phyloP scores from a whole-genome alignment of 129 eudicot species.

The Silybum marianum region DNA sequence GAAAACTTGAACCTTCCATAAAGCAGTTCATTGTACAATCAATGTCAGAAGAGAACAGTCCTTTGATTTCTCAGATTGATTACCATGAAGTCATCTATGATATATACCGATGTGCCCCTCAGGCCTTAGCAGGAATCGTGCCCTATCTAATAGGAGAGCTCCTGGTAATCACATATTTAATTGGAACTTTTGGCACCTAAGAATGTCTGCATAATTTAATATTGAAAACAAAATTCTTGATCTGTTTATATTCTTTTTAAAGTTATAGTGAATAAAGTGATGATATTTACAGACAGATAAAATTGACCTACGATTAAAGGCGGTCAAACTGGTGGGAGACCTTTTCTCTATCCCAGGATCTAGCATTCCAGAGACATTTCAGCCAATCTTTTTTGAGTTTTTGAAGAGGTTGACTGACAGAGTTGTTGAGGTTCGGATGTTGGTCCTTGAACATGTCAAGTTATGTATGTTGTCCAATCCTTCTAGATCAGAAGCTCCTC shows the following conservation, averaged over 20 bases:
- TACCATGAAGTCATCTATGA: conserved; percentile 81
- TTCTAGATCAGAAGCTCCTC: conserved; percentile 72
- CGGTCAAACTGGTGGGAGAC: conserved; percentile 80
- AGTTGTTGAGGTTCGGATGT: conserved; percentile 85
- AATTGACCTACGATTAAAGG: conserved; percentile 71
- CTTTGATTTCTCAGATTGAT: conserved; percentile 53
- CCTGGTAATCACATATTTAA: conserved; percentile 55
- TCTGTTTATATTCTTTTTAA: conserved; percentile 4
- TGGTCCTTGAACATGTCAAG: conserved; percentile 78
- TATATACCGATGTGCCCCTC: conserved; percentile 86
- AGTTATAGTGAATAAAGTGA: conserved; percentile 21
- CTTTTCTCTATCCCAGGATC: conserved; percentile 79
- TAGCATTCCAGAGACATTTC: conserved; percentile 64
- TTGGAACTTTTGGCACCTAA: not conserved
- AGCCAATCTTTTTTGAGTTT: conserved; percentile 81
- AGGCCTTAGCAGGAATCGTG: conserved; percentile 76
- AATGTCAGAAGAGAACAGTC: conserved; percentile 73
- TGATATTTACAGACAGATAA: conserved; percentile 69
- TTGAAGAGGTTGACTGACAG: conserved; percentile 87
- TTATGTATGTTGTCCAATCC: conserved; percentile 78
- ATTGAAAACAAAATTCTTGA: not conserved
- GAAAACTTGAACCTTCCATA: conserved; percentile 83
- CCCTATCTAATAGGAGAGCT: conserved; percentile 92
- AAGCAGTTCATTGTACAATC: conserved; percentile 83
- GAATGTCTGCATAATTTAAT: conserved; percentile 7